A percentile compares a stretch with the other conserved stretches of the same genome.
phyloP scores from a whole-genome alignment of 2,329 filamentous ascomycete species.

The Graphiopsis chlorocephala region DNA sequence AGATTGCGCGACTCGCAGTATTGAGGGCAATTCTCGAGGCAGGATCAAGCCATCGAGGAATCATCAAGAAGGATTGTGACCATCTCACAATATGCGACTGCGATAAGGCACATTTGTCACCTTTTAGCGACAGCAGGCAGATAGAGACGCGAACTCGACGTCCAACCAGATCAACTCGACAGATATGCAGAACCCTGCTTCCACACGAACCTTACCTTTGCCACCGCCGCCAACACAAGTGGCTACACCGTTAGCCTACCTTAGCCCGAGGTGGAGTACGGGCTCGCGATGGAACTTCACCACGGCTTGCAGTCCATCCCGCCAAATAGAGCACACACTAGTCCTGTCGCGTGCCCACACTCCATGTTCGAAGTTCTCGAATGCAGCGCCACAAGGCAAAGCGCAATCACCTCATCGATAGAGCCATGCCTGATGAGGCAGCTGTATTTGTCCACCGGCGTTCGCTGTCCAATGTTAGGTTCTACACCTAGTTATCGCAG shows the following conservation, averaged over 20 bases:
- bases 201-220: neutral
- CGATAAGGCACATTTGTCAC: neutral
- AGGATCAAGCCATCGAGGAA: neutral
- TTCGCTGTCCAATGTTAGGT: neutral
- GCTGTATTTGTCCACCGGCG: neutral
- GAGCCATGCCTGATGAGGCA: neutral
- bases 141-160: neutral
- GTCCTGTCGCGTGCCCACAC: neutral
- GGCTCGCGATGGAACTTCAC: neutral
- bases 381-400: neutral
- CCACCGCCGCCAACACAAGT: neutral
- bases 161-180: neutral
- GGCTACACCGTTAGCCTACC: neutral
- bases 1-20: neutral
- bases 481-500: neutral
- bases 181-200: neutral
- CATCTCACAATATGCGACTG: neutral
- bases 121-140: neutral
- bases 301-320: neutral
- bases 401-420: neutral
- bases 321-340: neutral
- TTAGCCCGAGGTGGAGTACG: neutral
- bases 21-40: neutral
- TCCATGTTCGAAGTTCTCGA: neutral
- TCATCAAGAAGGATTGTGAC: neutral